Evolutionary conservation across 345 rosid species (phyloP), one percentile per base, ranked within the genome.

Genomic region (Linum usitatissimum): DNA sequence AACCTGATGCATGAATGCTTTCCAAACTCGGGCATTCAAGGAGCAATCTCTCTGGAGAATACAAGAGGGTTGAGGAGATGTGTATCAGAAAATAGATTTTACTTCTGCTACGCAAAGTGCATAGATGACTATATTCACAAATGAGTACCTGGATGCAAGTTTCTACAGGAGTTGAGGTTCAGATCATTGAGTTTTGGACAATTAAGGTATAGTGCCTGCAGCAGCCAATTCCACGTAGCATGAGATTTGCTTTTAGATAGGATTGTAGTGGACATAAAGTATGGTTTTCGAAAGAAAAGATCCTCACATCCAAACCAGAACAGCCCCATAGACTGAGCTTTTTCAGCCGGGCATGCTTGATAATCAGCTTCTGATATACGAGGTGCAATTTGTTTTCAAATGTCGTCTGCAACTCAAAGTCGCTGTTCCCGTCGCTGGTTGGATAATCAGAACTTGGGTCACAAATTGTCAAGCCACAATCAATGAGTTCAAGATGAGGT

Each of bases 271-370:
- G 6, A 7, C 31, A 49, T 45, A 18, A 54, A 55, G 18, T 18
- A 34, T 5, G 13, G 38, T 61, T 18, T 64, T 30, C 18, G 45
- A 30, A 30, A 17, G 8, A 62, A 54, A 55, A 21, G 66, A 71
- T 58, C 51, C 95, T 86, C 74, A 94, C 99, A 68, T 94, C 97
- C 76, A 94, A 81, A 60, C 95, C 89, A 48, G 90, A 86, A 80
- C 99, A 90, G 38, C 99, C 99, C 97, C 99, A 94, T 67, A 94
- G 80, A 73, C 99, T 94, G 72, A 94, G 88, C 67, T 85, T 90
- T 71, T 78, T 88, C 66, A 94, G 74, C 30, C 82, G 81, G 68
- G 66, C 56, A 65, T 94, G 99, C 71, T 94, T 94, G 64, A 94
- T 79, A 64, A 90, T 86, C 76, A 94, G 79, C 74, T 94, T 94